Base-by-base conservation (phyloP, 768 basidiomycete species). In the Sporobolomyces phaffii region DNA sequence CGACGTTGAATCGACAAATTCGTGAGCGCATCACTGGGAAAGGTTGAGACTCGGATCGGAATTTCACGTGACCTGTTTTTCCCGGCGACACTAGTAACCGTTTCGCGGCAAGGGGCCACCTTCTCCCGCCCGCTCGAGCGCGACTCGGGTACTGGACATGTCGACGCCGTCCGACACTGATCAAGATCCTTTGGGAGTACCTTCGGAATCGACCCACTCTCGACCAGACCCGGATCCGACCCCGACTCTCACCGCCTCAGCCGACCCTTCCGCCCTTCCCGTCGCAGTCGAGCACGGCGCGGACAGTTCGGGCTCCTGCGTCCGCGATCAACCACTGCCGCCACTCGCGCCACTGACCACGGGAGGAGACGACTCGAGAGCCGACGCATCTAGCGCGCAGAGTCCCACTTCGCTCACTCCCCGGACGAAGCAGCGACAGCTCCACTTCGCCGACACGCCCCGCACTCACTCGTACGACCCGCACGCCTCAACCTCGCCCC, bases 381-480 rank as follows among this genome's bases (percentile, higher is more conserved):
- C 11, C 17, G 14, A 41, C 26, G 5, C 22, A 5, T 7, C 56
- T n/a, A n/a, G n/a, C n/a, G n/a, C n/a, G n/a, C n/a, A n/a, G n/a
- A n/a, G n/a, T n/a, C n/a, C n/a, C n/a, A n/a, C 56, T 2, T 26
- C 56, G 9, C 34, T 53, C 29, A 58, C 56, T 3, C 56, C 56
- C 1, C 41, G 56, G 7, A 58, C 56, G 22, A 26, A 22, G 26
- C 54, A 57, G 54, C 10, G 43, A 20, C 56, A 58, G 31, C 56
- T 58, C 18, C 56, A 58, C 41, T 58, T 58, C 31, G 9, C 56
- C 3, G 56, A 58, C 43, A 44, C 41, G 33, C 56, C 56, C 22
- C 43, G 45, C 41, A 47, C 56, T 24, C 56, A 45, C 56, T 45
- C 43, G 24, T 58, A 58, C 56, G 56, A 58, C 56, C 56, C 56